Evolutionary conservation across 2,329 filamentous ascomycete genomes (phyloP), one percentile per base, ranked within the genome.

Genomic region (Claviceps sp.): DNA sequence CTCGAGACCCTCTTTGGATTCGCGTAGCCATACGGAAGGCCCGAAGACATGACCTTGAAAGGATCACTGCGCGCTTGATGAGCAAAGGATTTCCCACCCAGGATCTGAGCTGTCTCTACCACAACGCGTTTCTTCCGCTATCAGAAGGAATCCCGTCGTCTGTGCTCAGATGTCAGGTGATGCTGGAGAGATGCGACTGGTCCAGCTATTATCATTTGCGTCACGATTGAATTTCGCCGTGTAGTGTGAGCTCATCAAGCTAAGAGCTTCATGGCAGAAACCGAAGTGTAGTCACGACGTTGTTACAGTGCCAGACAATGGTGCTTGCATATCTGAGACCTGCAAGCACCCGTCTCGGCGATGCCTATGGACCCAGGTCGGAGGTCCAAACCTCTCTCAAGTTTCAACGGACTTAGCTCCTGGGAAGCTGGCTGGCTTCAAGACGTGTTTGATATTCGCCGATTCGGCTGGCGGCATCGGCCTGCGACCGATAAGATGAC

Each of bases 341-440:
- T 58, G 56, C 55, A 56, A 52, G 47, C 53, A 57, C 51, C 56
- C 55, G 56, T 52, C 38, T 54, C 47, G 55, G 47, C 45, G 56
- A 51, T 51, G 52, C 51, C 56, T 55, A 37, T 51, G 36, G 51
- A 53, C 53, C 45, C 53, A 44, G 49, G 44, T 17, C 45, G 22
- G 48, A 23, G 49, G 44, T 16, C 45, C 26, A 50, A 23, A 43
- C 13, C 34, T 39, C 45, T n/a, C 52, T 45, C 47, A 20, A 20
- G 20, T 20, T 20, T 20, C 20, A 53, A 51, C 45, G 52, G 36
- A 23, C 42, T 8, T 17, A 20, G 42, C 39, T 22, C 40, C 53
- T 38, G 38, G n/a, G 9, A 38, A 43, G 22, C 42, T 43, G 29
- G 34, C 26, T 20, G 44, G 22, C n/a, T 40, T 50, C 38, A 52